phyloP scores from a whole-genome alignment of 176 grass and related monocot species.

The Bromus sterilis region DNA sequence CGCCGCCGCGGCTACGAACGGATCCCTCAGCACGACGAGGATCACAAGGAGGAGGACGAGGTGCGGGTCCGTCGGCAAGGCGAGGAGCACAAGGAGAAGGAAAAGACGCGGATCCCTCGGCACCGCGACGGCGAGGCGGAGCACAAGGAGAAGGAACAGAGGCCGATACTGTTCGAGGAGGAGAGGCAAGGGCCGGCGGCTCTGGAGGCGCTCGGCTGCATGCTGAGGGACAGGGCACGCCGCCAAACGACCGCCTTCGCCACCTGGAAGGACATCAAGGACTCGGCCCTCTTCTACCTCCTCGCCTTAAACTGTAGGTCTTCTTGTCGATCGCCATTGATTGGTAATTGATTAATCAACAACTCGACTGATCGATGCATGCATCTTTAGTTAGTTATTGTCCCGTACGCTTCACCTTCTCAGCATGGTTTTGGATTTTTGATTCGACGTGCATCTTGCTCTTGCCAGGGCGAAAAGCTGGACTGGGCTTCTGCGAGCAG shows the following conservation, averaged over 20 bases:
- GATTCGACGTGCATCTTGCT: no score
- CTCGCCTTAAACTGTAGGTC: background rate
- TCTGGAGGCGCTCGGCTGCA: background rate
- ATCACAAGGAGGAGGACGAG: background rate
- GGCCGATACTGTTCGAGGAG: background rate
- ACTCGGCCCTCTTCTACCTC: background rate
- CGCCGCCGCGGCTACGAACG: background rate
- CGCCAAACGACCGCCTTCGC: background rate
- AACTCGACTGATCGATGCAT: no score
- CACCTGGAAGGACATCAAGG: background rate
- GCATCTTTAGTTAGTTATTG: no score
- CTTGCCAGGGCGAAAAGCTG: background rate
- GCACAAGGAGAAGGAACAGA: no score
- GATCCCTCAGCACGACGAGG: background rate
- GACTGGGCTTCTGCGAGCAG: background rate
- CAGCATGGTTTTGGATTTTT: no score
- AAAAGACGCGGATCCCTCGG: no score
- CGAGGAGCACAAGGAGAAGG: no score
- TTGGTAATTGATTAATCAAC: no score
- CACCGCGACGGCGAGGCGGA: no score
- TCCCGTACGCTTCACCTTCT: no score
- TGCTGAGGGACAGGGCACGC: background rate
- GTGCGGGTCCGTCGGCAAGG: no score
- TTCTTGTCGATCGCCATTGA: no score
- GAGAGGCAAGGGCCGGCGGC: background rate